Percentiles rank a stretch among this genome's conserved stretches.
Evolutionary conservation across 306 rosid genomes (phyloP).

Genomic region (Cucumis cinereus): DNA sequence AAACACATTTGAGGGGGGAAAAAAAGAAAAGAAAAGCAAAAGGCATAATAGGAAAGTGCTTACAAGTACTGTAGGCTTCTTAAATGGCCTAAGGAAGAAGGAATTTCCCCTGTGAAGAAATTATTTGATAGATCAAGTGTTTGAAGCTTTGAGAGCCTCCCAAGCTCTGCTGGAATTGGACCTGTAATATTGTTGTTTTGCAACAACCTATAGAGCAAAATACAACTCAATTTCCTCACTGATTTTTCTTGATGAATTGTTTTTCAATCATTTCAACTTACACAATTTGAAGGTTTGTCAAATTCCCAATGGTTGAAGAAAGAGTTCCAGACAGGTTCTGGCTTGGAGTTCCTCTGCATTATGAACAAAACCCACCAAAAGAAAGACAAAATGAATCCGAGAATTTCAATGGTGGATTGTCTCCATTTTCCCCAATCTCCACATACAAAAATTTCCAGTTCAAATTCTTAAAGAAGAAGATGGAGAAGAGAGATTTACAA

Average conservation of each 20-base stretch:
- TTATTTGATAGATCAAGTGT: slow-evolving; percentile 89
- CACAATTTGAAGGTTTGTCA: slow-evolving; percentile 94
- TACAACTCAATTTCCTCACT: not conserved
- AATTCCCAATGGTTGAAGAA: slow-evolving; percentile 87
- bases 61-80: slow-evolving; percentile 79
- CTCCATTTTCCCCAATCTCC: not conserved
- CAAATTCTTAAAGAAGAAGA: not conserved
- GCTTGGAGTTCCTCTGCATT: slow-evolving; percentile 88
- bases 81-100: slow-evolving; percentile 53
- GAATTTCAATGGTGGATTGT: not conserved
- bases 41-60: slow-evolving; percentile 15
- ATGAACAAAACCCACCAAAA: slow-evolving; percentile 15
- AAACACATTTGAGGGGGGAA: not conserved
- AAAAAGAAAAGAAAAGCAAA: not conserved
- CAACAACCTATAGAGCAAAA: slow-evolving; percentile 47
- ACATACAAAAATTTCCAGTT: not conserved
- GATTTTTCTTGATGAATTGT: not conserved
- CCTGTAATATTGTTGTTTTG: slow-evolving; percentile 93
- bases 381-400: slow-evolving; percentile 1
- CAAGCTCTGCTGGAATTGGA: slow-evolving; percentile 60
- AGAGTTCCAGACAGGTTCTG: slow-evolving; percentile 86
- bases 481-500: slow-evolving; percentile 35
- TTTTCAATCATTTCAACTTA: slow-evolving; percentile 23
- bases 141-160: slow-evolving; percentile 67
- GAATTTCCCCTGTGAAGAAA: slow-evolving; percentile 58